phyloP scores from a whole-genome alignment of 768 basidiomycete species.

The Rubroboletus satanas region DNA sequence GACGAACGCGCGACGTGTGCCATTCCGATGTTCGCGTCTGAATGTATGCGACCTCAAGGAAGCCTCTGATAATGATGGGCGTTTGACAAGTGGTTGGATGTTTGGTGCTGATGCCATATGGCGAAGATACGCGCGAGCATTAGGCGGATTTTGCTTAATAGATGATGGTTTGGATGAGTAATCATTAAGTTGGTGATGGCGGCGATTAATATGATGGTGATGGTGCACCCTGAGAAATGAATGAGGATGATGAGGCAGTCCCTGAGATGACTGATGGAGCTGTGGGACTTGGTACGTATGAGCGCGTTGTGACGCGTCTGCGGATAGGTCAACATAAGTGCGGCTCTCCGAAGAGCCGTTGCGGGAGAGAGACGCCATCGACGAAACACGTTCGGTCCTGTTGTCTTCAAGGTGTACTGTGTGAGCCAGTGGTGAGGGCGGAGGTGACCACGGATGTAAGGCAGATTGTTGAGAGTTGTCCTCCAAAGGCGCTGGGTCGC shows the following conservation, averaged over 20 bases:
- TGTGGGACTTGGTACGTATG: slow-evolving; percentile 12
- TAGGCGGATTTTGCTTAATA: slow-evolving; percentile 33
- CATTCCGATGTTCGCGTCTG: slow-evolving; percentile 22
- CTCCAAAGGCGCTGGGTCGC: slow-evolving; percentile 14
- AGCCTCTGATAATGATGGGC: slow-evolving; percentile 29
- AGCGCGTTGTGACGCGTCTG: slow-evolving; percentile 7
- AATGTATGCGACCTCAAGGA: slow-evolving; percentile 33
- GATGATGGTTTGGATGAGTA: slow-evolving; percentile 23
- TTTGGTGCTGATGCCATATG: slow-evolving; percentile 66
- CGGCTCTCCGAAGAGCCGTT: slow-evolving; percentile 22
- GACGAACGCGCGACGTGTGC: slow-evolving; percentile 29
- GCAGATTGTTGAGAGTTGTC: slow-evolving; percentile 1
- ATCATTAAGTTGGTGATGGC: slow-evolving; percentile 21
- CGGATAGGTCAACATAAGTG: slow-evolving; percentile 9
- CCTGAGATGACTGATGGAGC: slow-evolving; percentile 24
- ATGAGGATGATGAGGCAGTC: slow-evolving; percentile 21
- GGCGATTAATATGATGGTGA: slow-evolving; percentile 20
- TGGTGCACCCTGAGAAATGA: slow-evolving; percentile 16
- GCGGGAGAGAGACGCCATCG: slow-evolving; percentile 15
- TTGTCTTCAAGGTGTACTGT: slow-evolving; percentile 9
- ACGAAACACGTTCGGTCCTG: slow-evolving; percentile 9
- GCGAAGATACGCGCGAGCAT: slow-evolving; percentile 65
- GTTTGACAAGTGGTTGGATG: slow-evolving; percentile 36
- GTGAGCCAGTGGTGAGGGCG: slow-evolving; percentile 26
- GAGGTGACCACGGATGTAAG: slow-evolving; percentile 16